Evolutionary conservation across 2,329 filamentous ascomycete species (phyloP).

Genomic region (Ophiostoma pallidulum): DNA sequence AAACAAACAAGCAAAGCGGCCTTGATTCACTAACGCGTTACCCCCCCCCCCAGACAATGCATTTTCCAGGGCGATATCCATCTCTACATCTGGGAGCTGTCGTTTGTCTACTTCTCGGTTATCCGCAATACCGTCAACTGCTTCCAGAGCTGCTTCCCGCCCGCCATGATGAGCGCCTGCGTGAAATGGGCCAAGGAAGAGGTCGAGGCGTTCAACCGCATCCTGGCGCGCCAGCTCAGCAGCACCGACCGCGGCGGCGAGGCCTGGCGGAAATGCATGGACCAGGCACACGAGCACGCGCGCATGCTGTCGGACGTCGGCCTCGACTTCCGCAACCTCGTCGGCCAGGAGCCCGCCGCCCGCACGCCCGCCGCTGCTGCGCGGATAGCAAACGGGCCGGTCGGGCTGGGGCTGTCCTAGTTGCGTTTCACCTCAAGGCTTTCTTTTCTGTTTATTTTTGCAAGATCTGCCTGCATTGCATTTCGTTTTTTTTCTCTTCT

Average conservation of each 20-base stretch:
- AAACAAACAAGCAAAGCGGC: too few species aligned
- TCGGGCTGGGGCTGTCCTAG: constrained; percentile 34
- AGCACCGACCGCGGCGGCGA: constrained; percentile 68
- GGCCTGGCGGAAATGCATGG: constrained; percentile 75
- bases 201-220: constrained; percentile 79
- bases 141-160: constrained; percentile 79
- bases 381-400: constrained; percentile 20
- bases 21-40: constrained; percentile 7
- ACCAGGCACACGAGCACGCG: constrained; percentile 71
- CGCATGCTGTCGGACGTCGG: constrained; percentile 74
- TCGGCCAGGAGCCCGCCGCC: constrained; percentile 49
- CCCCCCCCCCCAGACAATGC: constrained; percentile 61
- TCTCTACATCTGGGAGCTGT: constrained; percentile 88
- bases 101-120: constrained; percentile 89
- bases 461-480: too few species aligned
- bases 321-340: constrained; percentile 76
- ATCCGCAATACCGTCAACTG: constrained; percentile 88
- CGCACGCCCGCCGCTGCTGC: constrained; percentile 17
- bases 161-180: constrained; percentile 81
- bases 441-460: neutral
- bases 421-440: neutral
- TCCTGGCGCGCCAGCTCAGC: constrained; percentile 75
- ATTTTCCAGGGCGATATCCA: constrained; percentile 91
- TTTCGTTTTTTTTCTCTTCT: neutral
- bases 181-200: constrained; percentile 98